Evolutionary conservation across 345 rosid species (phyloP).

Genomic region (Hirschfeldia incana): DNA sequence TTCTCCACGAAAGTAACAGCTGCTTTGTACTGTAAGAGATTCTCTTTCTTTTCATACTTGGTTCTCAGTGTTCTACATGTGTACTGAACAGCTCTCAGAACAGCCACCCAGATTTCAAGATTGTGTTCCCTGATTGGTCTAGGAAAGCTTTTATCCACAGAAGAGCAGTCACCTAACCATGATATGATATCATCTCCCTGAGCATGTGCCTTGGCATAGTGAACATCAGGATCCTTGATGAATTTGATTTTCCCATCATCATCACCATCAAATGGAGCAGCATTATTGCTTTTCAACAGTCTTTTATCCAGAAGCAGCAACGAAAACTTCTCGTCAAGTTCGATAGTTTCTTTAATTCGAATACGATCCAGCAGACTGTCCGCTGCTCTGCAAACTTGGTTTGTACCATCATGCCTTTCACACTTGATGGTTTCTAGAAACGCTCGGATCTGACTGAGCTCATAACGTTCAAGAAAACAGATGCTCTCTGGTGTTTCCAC

Average conservation of each 20-base stretch:
- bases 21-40: background rate
- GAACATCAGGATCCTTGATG: background rate
- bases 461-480: constrained; percentile 22
- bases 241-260: constrained; percentile 5
- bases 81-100: constrained; percentile 26
- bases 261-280: background rate
- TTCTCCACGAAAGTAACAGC: background rate
- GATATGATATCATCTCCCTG: constrained; percentile 24
- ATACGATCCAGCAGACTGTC: background rate
- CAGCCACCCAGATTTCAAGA: constrained; percentile 25
- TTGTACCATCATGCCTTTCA: background rate
- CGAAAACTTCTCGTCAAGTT: constrained; percentile 14
- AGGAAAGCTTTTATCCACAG: constrained; percentile 16
- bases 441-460: constrained; percentile 9
- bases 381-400: background rate
- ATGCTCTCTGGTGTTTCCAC: constrained; percentile 28
- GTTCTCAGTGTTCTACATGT: constrained; percentile 11
- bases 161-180: constrained; percentile 15
- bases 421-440: constrained; percentile 4
- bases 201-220: constrained; percentile 19
- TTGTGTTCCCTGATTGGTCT: constrained; percentile 19
- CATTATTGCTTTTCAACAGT: background rate
- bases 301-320: constrained; percentile 22
- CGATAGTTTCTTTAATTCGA: background rate
- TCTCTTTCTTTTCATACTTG: background rate